Percentiles rank a stretch among this genome's conserved stretches.
Evolutionary conservation across 2,329 filamentous ascomycete species (phyloP).

Genomic region (Clonostachys rosea): DNA sequence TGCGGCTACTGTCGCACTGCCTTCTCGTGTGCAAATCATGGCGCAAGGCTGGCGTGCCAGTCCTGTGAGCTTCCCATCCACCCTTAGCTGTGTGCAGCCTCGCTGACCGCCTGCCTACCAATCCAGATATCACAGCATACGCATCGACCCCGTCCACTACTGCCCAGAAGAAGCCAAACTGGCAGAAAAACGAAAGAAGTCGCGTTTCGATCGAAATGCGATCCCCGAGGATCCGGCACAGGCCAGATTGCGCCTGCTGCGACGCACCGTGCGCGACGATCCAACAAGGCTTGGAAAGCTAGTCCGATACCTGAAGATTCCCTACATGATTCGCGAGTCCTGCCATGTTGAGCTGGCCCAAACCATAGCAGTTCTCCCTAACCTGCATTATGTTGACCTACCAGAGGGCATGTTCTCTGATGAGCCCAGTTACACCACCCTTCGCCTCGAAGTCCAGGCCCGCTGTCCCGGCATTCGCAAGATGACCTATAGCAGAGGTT

Average conservation of each 20-base stretch:
- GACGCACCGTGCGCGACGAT: constrained; percentile 77
- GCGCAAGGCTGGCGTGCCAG: constrained; percentile 45
- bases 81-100: not conserved
- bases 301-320: constrained; percentile 79
- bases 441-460: constrained; percentile 80
- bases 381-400: constrained; percentile 84
- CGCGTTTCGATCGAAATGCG: constrained; percentile 70
- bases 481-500: constrained; percentile 78
- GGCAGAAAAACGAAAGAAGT: constrained; percentile 72
- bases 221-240: constrained; percentile 77
- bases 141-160: constrained; percentile 92
- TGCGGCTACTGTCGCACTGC: constrained; percentile 82
- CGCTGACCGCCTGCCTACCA: not conserved
- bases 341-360: constrained; percentile 80
- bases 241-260: constrained; percentile 71
- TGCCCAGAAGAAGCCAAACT: constrained; percentile 71
- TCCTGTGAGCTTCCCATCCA: constrained; percentile 52
- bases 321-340: constrained; percentile 91
- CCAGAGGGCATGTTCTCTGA: constrained; percentile 84
- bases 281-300: constrained; percentile 61
- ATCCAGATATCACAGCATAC: constrained; percentile 76
- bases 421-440: constrained; percentile 67
- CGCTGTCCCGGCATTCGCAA: constrained; percentile 80
- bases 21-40: constrained; percentile 70
- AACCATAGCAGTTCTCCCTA: constrained; percentile 78